These are phyloP conservation scores for Spathaspora gorwiae DNA, from an alignment of 805 yeast genomes.

Conservation along the genomic window DNA sequence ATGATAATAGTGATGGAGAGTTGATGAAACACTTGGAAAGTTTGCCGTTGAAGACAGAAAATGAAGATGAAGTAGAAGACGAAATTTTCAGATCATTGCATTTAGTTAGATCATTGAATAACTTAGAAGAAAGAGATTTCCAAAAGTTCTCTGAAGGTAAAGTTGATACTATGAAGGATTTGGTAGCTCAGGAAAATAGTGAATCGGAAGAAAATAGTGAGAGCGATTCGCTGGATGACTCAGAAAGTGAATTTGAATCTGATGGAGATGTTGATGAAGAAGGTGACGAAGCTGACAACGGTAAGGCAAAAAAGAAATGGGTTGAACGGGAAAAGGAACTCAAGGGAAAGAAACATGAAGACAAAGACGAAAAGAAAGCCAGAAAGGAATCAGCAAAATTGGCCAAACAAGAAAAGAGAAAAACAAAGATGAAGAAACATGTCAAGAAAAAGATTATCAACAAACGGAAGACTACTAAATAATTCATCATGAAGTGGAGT, in stretches of 20 bases:
- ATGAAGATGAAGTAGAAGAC: conserved; percentile 61
- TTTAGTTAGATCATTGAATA: conserved; percentile 71
- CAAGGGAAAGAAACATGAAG: conserved; percentile 66
- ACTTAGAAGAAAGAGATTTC: conserved; percentile 87
- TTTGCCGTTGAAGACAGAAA: conserved; percentile 56
- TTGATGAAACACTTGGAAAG: conserved; percentile 40
- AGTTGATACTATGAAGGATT: conserved; percentile 67
- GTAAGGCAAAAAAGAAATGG: conserved; percentile 28
- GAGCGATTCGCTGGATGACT: conserved; percentile 25
- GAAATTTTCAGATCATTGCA: conserved; percentile 82
- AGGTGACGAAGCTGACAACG: conserved; percentile 27
- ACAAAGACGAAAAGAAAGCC: conserved; percentile 48
- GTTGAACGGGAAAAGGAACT: conserved; percentile 31
- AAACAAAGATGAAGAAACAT: conserved; percentile 37
- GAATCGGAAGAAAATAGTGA: conserved; percentile 24
- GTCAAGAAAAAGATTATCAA: conserved; percentile 38
- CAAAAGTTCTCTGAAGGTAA: conserved; percentile 74
- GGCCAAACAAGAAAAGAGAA: conserved; percentile 28
- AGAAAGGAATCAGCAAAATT: conserved; percentile 34
- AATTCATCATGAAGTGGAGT: too few relatives aligned
- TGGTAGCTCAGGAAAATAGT: conserved; percentile 39
- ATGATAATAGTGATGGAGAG: conserved; percentile 36
- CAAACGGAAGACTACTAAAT: conserved; percentile 54
- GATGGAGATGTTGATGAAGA: conserved; percentile 23
- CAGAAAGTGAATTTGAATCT: conserved; percentile 18